Evolutionary conservation across 768 basidiomycete genomes (phyloP), one percentile per base, ranked within the genome.

Genomic region (Tylopilus sp.): DNA sequence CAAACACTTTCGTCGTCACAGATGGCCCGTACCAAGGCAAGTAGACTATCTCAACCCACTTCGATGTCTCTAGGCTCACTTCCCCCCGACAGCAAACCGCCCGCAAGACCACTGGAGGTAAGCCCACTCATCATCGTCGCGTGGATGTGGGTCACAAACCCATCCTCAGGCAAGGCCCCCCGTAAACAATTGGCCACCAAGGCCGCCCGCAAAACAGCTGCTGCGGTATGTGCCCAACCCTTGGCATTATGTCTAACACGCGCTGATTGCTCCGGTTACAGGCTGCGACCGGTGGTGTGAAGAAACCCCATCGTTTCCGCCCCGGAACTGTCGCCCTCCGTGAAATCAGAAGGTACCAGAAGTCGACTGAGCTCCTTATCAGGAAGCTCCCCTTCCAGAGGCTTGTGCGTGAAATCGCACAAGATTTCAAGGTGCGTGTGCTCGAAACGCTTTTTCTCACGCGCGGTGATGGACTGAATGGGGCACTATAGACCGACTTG

Each of bases 311-410:
- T 73, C 81, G 95, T 70, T 98, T 95, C 86, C 83, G 89, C 67
- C 89, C 89, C 62, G 89, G 95, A 79, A 99, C 95, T 60, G 95
- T 99, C 79, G 95, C 95, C 60, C 92, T 99, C 59, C 94, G 95
- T 81, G 95, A 98, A 76, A 98, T 98, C 65, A 79, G 95, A 69
- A 82, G 94, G 72, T 97, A 98, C 81, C 94, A 98, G 75, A 97
- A 97, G 80, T 94, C 91, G 56, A 98, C 95, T 58, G 95, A 98
- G 81, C 86, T 99, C 60, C 84, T 98, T 65, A 98, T 98, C 81
- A 83, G 95, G 78, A 98, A 98, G 86, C 90, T 98, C 57, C 95
- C 95, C 61, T 98, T 98, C 93, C 95, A 98, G 77, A 83, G 95
- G 64, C 85, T 98, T 63, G 95, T 98, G 58, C 91, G 91, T 79